Base-by-base conservation (phyloP, 305 asterid genomes). In the Fraxinus platypoda region DNA sequence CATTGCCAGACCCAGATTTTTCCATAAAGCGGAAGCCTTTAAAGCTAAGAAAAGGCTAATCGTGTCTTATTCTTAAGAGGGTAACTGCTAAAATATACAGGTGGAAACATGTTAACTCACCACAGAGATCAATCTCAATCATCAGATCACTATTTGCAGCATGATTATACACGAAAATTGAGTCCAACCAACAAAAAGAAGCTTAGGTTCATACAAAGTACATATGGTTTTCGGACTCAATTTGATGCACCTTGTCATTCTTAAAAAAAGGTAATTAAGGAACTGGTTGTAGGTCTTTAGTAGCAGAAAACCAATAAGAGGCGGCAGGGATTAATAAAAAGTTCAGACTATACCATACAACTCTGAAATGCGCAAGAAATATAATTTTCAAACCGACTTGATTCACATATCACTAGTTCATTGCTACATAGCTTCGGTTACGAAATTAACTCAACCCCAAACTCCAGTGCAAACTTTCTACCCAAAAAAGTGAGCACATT, bases 401-500 rank as follows among this genome's bases (percentile, higher is more conserved):
- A 52, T 17, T 17, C 62, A 17, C 62, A 17, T 46, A 46, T 52
- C 62, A 52, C 62, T 17, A 52, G 62, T 52, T 52, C 23, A 52
- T 52, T 52, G 23, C 62, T 52, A 15, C 62, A 17, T 49, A 49
- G 21, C 21, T 49, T 15, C 8, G 62, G 62, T 49, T 15, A 52
- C 2, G 23, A 52, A 52, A 52, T 52, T 17, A 52, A 52, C 62
- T 52, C 62, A 52, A 52, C 62, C 62, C 23, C 62, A 52, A 52
- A 17, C 62, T 17, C 62, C 62, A 4, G 62, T 52, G 9, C 73
- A 66, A 66, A 26, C 31, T 66, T 25, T 66, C 34, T 66, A 26
- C n/a, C 74, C 46, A 77, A 81, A 49, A 71, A 85, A 35, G 25
- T 73, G 26, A 41, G 7, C 28, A 77, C 35, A 15, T 49, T 21